Conservation (phyloP, 2,329 filamentous ascomycete species). For the Cladophialophora exuberans region DNA sequence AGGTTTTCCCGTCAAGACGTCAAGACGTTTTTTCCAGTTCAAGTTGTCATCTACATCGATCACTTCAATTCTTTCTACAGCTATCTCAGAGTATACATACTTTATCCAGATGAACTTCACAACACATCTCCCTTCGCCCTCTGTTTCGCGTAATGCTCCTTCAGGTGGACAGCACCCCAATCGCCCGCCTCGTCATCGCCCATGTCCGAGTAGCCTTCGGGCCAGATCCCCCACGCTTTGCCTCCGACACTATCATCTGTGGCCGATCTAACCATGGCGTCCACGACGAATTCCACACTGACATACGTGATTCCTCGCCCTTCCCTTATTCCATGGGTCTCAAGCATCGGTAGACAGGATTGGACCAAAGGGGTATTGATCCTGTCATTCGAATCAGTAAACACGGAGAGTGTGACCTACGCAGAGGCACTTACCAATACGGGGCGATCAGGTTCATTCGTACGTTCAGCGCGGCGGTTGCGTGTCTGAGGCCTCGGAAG, state of each 20-base stretch:
- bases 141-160: conserved; percentile 5
- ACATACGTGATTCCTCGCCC: conserved; percentile 2
- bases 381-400: no score
- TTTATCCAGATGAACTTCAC: no score
- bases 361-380: conserved; percentile 11
- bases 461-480: conserved; percentile 4
- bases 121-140: neutral
- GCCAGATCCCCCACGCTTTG: conserved; percentile 2
- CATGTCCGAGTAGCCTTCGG: conserved; percentile 6
- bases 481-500: conserved; percentile 22
- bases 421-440: no score
- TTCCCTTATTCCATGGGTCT: neutral
- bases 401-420: no score
- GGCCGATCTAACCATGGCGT: conserved; percentile 10
- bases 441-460: conserved; percentile 12
- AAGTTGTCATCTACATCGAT: no score
- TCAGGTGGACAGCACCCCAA: conserved; percentile 2
- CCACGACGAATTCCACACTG: conserved; percentile 13
- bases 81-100: no score
- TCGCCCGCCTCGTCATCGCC: conserved; percentile 6
- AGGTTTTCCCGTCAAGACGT: neutral
- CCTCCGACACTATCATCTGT: conserved; percentile 10
- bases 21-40: no score
- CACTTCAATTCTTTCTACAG: no score
- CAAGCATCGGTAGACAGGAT: neutral